Conservation (phyloP, 495 filamentous ascomycete species). For the Tuber calosporum region DNA sequence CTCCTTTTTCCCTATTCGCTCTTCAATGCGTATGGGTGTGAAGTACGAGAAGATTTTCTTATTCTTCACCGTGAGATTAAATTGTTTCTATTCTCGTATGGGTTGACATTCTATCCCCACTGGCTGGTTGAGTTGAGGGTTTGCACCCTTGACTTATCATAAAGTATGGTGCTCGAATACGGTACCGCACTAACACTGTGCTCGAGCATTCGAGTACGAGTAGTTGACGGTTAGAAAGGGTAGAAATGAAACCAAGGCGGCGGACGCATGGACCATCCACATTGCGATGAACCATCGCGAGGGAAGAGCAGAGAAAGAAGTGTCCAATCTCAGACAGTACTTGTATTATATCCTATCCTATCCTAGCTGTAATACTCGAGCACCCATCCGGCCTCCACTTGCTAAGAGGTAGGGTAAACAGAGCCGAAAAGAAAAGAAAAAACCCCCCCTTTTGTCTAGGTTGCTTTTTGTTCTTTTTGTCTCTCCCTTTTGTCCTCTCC, state of each 20-base stretch:
- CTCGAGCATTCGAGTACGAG: too few relatives aligned
- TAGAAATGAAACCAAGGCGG: constrained; percentile 4
- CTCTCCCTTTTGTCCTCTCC: constrained; percentile 3
- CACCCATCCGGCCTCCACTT: too few relatives aligned
- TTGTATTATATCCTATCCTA: too few relatives aligned
- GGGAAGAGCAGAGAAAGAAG: not conserved
- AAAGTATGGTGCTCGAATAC: too few relatives aligned
- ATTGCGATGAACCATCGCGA: constrained; percentile 25
- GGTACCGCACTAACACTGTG: too few relatives aligned
- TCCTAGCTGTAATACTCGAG: too few relatives aligned
- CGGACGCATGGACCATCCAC: constrained; percentile 36
- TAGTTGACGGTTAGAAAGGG: constrained; percentile 2
- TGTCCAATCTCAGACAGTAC: too few relatives aligned
- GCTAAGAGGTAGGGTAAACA: not conserved
- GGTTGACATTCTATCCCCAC: not conserved
- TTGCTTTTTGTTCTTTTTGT: not conserved
- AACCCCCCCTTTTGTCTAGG: not conserved
- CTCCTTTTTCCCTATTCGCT: not conserved
- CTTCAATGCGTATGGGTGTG: not conserved
- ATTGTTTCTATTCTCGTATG: not conserved
- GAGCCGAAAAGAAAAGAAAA: not conserved
- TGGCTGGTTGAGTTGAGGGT: not conserved
- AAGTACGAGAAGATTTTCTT: not conserved
- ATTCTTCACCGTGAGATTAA: not conserved
- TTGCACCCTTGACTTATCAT: not conserved